Percentiles rank a stretch among this genome's conserved stretches.
phyloP scores from a whole-genome alignment of 495 filamentous ascomycete genomes.

The Podospora pseudopauciseta region DNA sequence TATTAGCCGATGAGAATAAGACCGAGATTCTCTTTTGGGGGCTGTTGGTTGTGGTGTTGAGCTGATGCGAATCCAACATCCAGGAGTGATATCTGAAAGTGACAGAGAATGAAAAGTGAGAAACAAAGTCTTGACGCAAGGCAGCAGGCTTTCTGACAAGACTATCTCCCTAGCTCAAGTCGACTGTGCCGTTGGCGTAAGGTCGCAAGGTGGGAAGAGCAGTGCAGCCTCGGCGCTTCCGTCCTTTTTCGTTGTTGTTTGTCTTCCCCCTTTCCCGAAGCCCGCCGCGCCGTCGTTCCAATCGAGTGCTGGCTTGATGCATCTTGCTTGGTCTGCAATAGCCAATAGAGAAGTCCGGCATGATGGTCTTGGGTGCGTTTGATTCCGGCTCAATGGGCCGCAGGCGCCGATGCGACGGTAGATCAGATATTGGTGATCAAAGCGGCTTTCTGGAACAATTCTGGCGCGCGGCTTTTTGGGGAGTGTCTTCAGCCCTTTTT shows the following conservation, averaged over 20 bases:
- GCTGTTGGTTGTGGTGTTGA: not conserved
- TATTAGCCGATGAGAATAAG: not conserved
- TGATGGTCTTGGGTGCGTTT: not conserved
- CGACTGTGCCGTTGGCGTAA: not conserved
- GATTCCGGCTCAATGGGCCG: constrained; percentile 17
- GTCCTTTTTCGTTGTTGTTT: too few species aligned
- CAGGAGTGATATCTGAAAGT: not conserved
- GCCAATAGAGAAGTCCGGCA: constrained; percentile 3
- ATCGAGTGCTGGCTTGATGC: not conserved
- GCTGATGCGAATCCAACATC: not conserved
- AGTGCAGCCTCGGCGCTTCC: not conserved
- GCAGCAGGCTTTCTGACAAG: not conserved
- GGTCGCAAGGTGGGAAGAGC: not conserved
- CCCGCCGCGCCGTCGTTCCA: constrained; percentile 3
- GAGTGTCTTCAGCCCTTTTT: not conserved
- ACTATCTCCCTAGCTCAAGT: not conserved
- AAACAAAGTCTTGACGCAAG: not conserved
- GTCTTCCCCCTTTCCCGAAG: not conserved
- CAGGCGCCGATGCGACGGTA: constrained; percentile 18
- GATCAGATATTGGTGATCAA: not conserved
- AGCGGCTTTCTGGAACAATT: constrained; percentile 16
- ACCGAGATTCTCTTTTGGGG: not conserved
- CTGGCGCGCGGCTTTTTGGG: constrained; percentile 14
- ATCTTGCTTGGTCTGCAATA: not conserved
- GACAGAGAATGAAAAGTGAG: not conserved